phyloP scores from a whole-genome alignment of 106 monocot genomes.

The Dendrobium chrysotoxum region DNA sequence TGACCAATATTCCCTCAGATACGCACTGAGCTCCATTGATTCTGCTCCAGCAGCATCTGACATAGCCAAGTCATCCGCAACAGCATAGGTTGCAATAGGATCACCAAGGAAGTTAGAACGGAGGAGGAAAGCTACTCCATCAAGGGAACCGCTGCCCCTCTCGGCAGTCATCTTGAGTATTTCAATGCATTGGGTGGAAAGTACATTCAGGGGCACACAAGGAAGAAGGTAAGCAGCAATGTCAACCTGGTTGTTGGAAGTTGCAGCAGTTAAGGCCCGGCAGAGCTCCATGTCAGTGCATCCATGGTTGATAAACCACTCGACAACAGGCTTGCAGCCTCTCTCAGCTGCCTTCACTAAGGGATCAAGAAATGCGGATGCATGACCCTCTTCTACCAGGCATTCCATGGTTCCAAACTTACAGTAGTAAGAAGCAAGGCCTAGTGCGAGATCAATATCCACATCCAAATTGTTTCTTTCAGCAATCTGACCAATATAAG shows the following conservation, averaged over 20 bases:
- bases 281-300: constrained; percentile 98
- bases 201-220: constrained; percentile 64
- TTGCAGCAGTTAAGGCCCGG: constrained; percentile 82
- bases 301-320: constrained; percentile 74
- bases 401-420: constrained; percentile 89
- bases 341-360: constrained; percentile 87
- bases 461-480: constrained; percentile 89
- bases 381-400: constrained; percentile 76
- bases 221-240: constrained; percentile 73
- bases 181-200: constrained; percentile 66
- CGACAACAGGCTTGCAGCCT: constrained; percentile 65
- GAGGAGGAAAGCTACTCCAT: constrained; percentile 82
- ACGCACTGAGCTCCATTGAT: constrained; percentile 49
- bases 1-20: constrained; percentile 79
- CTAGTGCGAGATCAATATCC: constrained; percentile 86
- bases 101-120: constrained; percentile 73
- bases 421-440: constrained; percentile 81
- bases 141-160: constrained; percentile 62
- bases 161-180: constrained; percentile 84
- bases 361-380: constrained; percentile 71
- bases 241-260: constrained; percentile 62
- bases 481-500: constrained; percentile 52
- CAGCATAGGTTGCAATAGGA: constrained; percentile 70
- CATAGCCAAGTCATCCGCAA: constrained; percentile 60
- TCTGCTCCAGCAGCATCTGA: constrained; percentile 24